Evolutionary conservation across 345 rosid genomes (phyloP).

Genomic region (Aurinia saxatilis): DNA sequence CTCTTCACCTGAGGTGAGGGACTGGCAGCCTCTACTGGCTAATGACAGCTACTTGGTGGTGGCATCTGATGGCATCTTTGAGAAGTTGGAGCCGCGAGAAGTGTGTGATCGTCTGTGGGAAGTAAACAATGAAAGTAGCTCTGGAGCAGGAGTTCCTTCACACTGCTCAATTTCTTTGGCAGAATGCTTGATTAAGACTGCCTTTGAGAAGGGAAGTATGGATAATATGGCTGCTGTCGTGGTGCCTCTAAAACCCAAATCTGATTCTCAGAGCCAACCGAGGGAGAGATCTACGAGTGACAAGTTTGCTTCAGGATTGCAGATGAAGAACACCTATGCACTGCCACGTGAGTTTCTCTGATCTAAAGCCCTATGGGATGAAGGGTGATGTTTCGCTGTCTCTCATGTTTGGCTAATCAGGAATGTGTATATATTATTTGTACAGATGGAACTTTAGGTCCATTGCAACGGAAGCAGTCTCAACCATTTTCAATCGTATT

Average conservation of each 20-base stretch:
- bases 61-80: slow-evolving; percentile 93
- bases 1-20: slow-evolving; percentile 80
- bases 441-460: slow-evolving; percentile 27
- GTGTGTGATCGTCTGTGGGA: slow-evolving; percentile 79
- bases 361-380: no score
- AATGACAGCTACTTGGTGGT: slow-evolving; percentile 84
- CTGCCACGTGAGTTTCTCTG: slow-evolving; percentile 40
- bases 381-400: no score
- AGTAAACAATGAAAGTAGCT: slow-evolving; percentile 33
- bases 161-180: slow-evolving; percentile 69
- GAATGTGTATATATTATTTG: not conserved
- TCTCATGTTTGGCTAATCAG: slow-evolving; percentile 17
- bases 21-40: slow-evolving; percentile 61
- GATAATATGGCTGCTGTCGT: slow-evolving; percentile 84
- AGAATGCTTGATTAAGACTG: slow-evolving; percentile 69
- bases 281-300: slow-evolving; percentile 33
- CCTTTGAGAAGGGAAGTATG: slow-evolving; percentile 70
- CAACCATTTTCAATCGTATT: slow-evolving; percentile 48
- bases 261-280: slow-evolving; percentile 34
- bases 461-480: slow-evolving; percentile 38
- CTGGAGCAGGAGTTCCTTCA: slow-evolving; percentile 43
- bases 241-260: slow-evolving; percentile 53
- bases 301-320: slow-evolving; percentile 27
- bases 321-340: slow-evolving; percentile 26
- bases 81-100: slow-evolving; percentile 62